These are phyloP conservation scores for Oryza longistaminata DNA, from an alignment of 176 grass and related monocot genomes.

Conservation along the genomic window DNA sequence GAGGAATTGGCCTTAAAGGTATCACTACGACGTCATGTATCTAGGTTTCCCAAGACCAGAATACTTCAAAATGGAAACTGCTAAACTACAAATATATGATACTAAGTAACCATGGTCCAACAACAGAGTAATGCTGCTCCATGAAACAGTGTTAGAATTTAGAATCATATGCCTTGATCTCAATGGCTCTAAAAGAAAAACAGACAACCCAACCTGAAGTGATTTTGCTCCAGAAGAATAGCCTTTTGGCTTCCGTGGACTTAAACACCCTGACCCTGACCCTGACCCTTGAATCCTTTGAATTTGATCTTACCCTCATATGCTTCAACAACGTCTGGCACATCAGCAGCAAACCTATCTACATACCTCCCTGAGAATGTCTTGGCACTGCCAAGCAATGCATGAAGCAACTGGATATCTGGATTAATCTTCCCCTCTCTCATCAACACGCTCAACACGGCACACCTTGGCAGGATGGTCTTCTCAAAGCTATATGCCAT, in stretches of 20 bases:
- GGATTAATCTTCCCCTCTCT: slow-evolving; percentile 38
- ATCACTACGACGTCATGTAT: neutral
- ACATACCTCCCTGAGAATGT: slow-evolving; percentile 5
- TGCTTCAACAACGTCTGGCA: slow-evolving; percentile 50
- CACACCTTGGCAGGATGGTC: slow-evolving; percentile 43
- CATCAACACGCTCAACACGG: slow-evolving; percentile 47
- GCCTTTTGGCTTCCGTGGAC: neutral
- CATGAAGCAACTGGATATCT: neutral
- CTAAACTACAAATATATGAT: slow-evolving; percentile 22
- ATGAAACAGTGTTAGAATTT: slow-evolving; percentile 23
- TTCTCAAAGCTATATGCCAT: slow-evolving; percentile 47
- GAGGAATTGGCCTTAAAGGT: neutral
- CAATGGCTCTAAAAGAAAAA: neutral
- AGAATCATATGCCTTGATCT: slow-evolving; percentile 30
- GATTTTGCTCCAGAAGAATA: neutral
- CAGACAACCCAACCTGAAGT: neutral
- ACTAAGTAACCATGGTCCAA: neutral
- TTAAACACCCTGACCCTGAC: neutral
- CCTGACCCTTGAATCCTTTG: slow-evolving; percentile 32
- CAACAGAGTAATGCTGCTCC: neutral
- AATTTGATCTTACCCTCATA: slow-evolving; percentile 56
- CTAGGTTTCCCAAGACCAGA: neutral
- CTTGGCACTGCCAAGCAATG: neutral
- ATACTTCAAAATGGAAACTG: neutral
- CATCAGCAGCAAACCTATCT: slow-evolving; percentile 22